phyloP scores from a whole-genome alignment of 2,329 filamentous ascomycete species.

The Penicillium hesseltinei region DNA sequence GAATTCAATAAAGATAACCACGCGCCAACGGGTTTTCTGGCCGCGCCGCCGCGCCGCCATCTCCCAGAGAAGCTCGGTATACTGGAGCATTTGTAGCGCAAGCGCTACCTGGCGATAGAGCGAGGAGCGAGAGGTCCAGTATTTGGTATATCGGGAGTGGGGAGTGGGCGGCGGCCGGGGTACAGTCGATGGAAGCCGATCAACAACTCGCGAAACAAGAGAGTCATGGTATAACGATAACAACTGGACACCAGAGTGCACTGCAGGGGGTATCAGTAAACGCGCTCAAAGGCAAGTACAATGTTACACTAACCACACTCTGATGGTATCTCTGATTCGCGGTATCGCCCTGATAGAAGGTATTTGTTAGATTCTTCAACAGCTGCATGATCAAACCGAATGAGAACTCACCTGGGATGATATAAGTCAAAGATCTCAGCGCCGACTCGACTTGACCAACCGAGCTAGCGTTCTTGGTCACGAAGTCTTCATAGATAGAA shows the following conservation, averaged over 20 bases:
- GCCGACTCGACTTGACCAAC: constrained; percentile 95
- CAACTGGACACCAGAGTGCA: constrained; percentile 84
- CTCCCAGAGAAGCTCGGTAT: constrained; percentile 94
- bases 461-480: constrained; percentile 89
- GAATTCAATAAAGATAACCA: constrained; percentile 79
- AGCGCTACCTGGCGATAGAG: constrained; percentile 80
- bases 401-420: constrained; percentile 67
- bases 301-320: constrained; percentile 63
- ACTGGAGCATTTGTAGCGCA: constrained; percentile 83
- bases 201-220: constrained; percentile 68
- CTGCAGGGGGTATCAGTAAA: constrained; percentile 34
- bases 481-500: constrained; percentile 64
- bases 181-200: constrained; percentile 53
- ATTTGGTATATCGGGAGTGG: constrained; percentile 63
- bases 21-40: constrained; percentile 76
- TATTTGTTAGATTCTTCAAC: not conserved
- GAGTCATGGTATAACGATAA: constrained; percentile 91
- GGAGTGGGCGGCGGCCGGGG: constrained; percentile 53
- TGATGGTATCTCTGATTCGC: constrained; percentile 88
- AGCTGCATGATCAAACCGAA: not conserved
- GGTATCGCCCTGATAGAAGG: constrained; percentile 39
- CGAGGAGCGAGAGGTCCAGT: constrained; percentile 60
- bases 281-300: not conserved
- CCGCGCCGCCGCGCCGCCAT: constrained; percentile 89
- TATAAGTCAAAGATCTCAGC: constrained; percentile 87